Evolutionary conservation across 306 rosid species (phyloP).

Genomic region (Dryas octopetala): DNA sequence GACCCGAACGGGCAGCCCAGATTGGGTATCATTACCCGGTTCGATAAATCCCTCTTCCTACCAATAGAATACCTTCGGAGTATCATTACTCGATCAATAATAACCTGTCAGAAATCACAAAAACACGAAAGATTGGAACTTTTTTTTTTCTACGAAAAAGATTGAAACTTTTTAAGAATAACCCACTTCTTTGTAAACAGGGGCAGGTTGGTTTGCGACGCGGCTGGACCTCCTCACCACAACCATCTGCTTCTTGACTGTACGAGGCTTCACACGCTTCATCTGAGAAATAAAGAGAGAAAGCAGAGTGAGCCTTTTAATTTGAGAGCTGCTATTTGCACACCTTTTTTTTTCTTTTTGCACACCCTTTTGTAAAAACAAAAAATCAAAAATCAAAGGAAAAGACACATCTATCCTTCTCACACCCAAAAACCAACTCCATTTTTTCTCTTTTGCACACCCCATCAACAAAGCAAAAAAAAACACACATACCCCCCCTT

Average conservation of each 20-base stretch:
- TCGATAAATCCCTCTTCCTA: conserved; percentile 55
- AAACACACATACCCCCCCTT: too few species aligned
- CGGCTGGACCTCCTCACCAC: conserved; percentile 72
- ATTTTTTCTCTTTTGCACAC: too few species aligned
- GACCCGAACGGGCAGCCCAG: too few species aligned
- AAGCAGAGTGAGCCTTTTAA: neutral
- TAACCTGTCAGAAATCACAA: conserved; percentile 34
- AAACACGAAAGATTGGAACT: conserved; percentile 8
- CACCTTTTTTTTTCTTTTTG: too few species aligned
- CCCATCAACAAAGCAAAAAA: too few species aligned
- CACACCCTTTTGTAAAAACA: too few species aligned
- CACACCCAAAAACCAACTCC: too few species aligned
- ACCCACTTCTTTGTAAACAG: conserved; percentile 66
- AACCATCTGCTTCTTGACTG: conserved; percentile 39
- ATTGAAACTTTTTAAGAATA: neutral
- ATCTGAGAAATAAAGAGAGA: conserved; percentile 25
- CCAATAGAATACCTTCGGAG: conserved; percentile 48
- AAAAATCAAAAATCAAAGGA: too few species aligned
- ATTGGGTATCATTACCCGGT: conserved; percentile 25
- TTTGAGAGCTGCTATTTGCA: too few species aligned
- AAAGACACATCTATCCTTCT: too few species aligned
- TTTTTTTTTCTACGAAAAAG: neutral
- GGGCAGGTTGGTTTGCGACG: conserved; percentile 55
- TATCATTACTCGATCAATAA: conserved; percentile 41
- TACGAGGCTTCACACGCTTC: conserved; percentile 49